Evolutionary conservation across 768 basidiomycete species (phyloP), one percentile per base, ranked within the genome.

Genomic region (Pleurotus ostreatus): DNA sequence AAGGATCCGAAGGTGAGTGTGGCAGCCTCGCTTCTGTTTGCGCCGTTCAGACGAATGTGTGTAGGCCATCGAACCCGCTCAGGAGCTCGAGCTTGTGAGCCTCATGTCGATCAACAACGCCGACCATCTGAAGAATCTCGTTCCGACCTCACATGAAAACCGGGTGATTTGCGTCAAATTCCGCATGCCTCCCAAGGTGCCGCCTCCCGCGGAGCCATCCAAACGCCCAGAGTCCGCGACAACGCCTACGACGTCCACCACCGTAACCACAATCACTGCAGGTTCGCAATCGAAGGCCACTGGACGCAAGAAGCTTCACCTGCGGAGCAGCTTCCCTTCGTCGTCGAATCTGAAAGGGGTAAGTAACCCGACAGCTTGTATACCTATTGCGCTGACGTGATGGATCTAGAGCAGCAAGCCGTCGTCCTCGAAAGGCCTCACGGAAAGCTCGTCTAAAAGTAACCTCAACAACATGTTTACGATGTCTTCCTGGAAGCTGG

Each of bases 1-100:
- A 82, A 78, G 62, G 74, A 78, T 22, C 74, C 78, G 25, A 68
- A 75, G 57, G 88, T 87, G 62, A 54, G 78, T 72, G 22, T 23
- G 52, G 46, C 23, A 38, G 16, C 22, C 18, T 55, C 5, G 5
- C 38, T 46, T 43, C 38, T 30, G 55, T 37, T 39, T 30, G 54
- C 22, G 39, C 46, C 55, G 9, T 46, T 44, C 30, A 49, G 25
- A 34, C 55, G 12, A 15, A 20, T 40, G 9, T 48, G 26, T 30
- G 44, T 59, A 83, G 81, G 74, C 79, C 15, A 49, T 59, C 0
- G 62, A 63, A 30, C 72, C 79, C 0, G 64, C 71, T 1, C 76
- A 79, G 34, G 65, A 66, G 11, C 67, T 78, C 22, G 66, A 77
- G 1, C 62, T 85, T 3, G 60, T 67, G 1, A 62, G 72, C 3